A percentile compares a stretch with the other conserved stretches of the same genome.
Evolutionary conservation across 2,329 filamentous ascomycete genomes (phyloP).

Genomic region (Emergomyces africanus): DNA sequence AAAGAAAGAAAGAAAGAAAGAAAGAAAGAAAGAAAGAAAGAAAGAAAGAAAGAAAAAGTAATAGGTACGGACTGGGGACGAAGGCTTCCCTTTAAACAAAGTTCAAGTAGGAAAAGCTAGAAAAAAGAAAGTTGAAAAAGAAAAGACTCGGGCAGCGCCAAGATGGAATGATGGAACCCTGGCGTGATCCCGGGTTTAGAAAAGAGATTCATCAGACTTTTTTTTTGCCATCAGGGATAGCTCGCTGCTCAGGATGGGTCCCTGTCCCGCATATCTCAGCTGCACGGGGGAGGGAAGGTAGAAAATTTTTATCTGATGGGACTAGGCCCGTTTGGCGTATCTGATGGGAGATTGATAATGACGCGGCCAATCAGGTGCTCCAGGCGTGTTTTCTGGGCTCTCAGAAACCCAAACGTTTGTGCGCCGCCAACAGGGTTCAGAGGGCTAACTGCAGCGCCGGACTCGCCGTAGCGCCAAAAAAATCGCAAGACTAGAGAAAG

Average conservation of each 20-base stretch:
- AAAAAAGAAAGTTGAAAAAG: no score
- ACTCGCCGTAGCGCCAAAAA: neutral
- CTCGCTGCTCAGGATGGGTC: neutral
- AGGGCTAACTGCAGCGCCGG: neutral
- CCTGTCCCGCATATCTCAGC: neutral
- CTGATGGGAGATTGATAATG: conserved; percentile 7
- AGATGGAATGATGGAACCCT: neutral
- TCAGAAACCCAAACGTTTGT: no score
- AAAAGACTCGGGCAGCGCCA: neutral
- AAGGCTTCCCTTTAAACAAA: neutral
- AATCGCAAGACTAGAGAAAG: no score
- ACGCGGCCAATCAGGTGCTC: neutral
- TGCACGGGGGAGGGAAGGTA: neutral
- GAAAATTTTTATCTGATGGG: conserved; percentile 6
- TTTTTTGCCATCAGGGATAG: neutral
- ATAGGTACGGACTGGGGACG: no score
- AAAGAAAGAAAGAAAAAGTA: no score
- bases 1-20: no score
- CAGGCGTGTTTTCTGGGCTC: neutral
- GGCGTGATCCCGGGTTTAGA: neutral
- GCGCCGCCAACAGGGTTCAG: no score
- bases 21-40: no score
- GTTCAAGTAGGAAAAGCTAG: neutral
- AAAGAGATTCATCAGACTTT: neutral
- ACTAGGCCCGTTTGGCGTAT: neutral